phyloP scores from a whole-genome alignment of 2,329 filamentous ascomycete species.

The Clonostachys byssicola region DNA sequence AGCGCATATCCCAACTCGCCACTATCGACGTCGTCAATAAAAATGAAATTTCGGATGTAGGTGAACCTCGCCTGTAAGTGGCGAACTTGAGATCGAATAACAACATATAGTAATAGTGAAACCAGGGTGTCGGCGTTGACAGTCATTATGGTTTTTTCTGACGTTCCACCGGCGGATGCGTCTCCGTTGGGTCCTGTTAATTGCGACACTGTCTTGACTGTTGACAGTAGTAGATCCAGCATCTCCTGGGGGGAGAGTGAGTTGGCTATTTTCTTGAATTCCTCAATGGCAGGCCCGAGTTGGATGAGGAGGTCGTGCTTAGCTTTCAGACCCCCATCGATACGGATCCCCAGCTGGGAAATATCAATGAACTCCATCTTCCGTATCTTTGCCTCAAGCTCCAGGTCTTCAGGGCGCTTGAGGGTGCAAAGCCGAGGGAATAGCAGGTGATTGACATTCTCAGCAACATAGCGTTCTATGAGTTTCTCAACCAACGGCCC shows the following conservation, averaged over 20 bases:
- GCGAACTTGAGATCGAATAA: constrained; percentile 84
- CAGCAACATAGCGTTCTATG: constrained; percentile 91
- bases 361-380: constrained; percentile 95
- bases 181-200: constrained; percentile 46
- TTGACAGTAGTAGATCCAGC: constrained; percentile 75
- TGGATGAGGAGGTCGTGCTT: constrained; percentile 79
- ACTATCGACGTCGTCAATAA: constrained; percentile 94
- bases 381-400: constrained; percentile 83
- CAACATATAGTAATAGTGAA: constrained; percentile 83
- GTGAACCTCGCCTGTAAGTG: constrained; percentile 82
- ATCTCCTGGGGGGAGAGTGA: constrained; percentile 84
- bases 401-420: constrained; percentile 76
- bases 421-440: constrained; percentile 79
- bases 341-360: constrained; percentile 85
- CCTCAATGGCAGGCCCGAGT: constrained; percentile 74
- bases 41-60: constrained; percentile 98
- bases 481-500: constrained; percentile 88
- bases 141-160: constrained; percentile 53
- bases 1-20: constrained; percentile 95
- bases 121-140: constrained; percentile 88
- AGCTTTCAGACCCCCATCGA: constrained; percentile 71
- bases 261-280: constrained; percentile 80
- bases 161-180: constrained; percentile 26
- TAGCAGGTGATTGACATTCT: constrained; percentile 86
- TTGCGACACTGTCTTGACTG: constrained; percentile 78